A percentile compares a stretch with the other conserved stretches of the same genome.
These are phyloP conservation scores for Aspergillaceae sp. DNA, from an alignment of 2,329 filamentous ascomycete species.

Conservation along the genomic window DNA sequence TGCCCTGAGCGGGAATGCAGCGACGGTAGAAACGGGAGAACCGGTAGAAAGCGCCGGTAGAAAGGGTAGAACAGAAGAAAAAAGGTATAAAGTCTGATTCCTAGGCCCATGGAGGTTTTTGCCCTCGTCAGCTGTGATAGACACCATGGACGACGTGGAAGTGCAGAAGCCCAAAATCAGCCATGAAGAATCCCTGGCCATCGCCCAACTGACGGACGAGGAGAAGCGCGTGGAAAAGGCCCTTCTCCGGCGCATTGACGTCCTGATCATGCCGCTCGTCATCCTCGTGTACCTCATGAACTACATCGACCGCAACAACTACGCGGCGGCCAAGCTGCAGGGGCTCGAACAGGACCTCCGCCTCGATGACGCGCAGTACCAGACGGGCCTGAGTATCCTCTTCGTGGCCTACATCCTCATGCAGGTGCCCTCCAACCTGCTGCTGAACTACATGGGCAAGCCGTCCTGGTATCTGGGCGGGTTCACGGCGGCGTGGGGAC, in stretches of 20 bases:
- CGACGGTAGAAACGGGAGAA: too few species aligned
- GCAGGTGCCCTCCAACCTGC: slow-evolving; percentile 41
- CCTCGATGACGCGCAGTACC: slow-evolving; percentile 28
- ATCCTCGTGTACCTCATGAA: slow-evolving; percentile 38
- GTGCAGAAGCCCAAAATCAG: slow-evolving; percentile 10
- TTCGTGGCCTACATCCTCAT: slow-evolving; percentile 40
- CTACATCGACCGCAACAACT: slow-evolving; percentile 35
- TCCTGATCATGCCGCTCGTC: slow-evolving; percentile 33
- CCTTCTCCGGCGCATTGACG: slow-evolving; percentile 30
- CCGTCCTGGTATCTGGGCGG: slow-evolving; percentile 38
- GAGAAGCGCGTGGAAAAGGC: slow-evolving; percentile 31
- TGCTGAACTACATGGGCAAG: slow-evolving; percentile 36
- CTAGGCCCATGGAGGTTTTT: too few species aligned
- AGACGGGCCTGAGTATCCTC: slow-evolving; percentile 36
- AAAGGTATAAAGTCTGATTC: too few species aligned
- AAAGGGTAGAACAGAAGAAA: too few species aligned
- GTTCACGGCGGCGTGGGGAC: slow-evolving; percentile 39
- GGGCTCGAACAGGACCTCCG: slow-evolving; percentile 32
- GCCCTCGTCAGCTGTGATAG: slow-evolving; percentile 1
- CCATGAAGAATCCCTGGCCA: slow-evolving; percentile 29
- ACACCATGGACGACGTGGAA: slow-evolving; percentile 5
- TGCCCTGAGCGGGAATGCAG: too few species aligned
- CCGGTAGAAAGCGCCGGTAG: too few species aligned
- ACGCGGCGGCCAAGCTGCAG: slow-evolving; percentile 36
- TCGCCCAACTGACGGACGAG: slow-evolving; percentile 17